phyloP scores from a whole-genome alignment of 129 eudicot genomes.

The Cynara cardunculus region DNA sequence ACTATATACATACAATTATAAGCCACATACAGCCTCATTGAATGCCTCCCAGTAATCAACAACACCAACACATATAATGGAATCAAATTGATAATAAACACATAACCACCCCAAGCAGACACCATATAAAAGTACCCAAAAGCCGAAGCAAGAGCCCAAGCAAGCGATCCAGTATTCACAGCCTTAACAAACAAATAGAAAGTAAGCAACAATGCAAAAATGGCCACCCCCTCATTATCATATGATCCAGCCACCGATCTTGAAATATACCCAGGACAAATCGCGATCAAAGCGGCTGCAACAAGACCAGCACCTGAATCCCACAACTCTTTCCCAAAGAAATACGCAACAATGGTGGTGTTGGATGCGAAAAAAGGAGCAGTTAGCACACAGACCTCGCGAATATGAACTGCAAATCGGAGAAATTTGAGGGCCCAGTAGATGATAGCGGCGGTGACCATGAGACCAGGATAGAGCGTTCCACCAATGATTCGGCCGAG shows the following conservation, averaged over 20 bases:
- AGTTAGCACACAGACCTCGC: slow-evolving; percentile 87
- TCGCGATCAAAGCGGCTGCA: slow-evolving; percentile 87
- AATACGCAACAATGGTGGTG: slow-evolving; percentile 88
- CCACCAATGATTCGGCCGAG: slow-evolving; percentile 89
- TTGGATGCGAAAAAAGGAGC: slow-evolving; percentile 96
- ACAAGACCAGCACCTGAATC: slow-evolving; percentile 91
- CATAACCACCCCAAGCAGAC: slow-evolving; percentile 99
- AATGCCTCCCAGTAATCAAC: slow-evolving; percentile 83
- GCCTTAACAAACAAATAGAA: slow-evolving; percentile 94
- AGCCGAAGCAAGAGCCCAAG: slow-evolving; percentile 90
- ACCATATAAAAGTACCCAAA: slow-evolving; percentile 97
- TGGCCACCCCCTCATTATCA: slow-evolving; percentile 92
- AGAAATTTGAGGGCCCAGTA: slow-evolving; percentile 70
- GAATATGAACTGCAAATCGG: slow-evolving; percentile 81
- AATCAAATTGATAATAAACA: slow-evolving; percentile 83
- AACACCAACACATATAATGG: slow-evolving; percentile 85
- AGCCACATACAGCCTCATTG: slow-evolving; percentile 89
- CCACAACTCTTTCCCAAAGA: slow-evolving; percentile 93
- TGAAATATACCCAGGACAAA: slow-evolving; percentile 93
- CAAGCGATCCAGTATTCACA: slow-evolving; percentile 85
- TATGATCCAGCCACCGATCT: slow-evolving; percentile 93
- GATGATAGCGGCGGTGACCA: slow-evolving; percentile 91
- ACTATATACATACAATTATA: slow-evolving; percentile 89
- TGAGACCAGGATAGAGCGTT: slow-evolving; percentile 87
- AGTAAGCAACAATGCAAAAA: slow-evolving; percentile 82